Evolutionary conservation across 202 grass and related monocot genomes (phyloP).

Genomic region (Schoenoplectus triqueter): DNA sequence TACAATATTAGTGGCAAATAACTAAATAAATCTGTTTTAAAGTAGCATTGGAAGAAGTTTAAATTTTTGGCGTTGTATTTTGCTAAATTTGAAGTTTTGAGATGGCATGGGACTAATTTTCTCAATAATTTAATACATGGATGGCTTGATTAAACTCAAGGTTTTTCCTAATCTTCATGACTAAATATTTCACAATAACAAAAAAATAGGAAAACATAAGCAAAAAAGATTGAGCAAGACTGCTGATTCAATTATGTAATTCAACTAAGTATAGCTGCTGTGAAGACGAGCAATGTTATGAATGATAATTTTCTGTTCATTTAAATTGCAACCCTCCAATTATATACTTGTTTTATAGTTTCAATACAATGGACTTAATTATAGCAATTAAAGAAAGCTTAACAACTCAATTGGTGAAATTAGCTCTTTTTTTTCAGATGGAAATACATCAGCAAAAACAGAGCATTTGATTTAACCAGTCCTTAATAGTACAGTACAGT

Average conservation of each 20-base stretch:
- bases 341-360: not conserved
- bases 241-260: too few relatives aligned
- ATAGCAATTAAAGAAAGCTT: not conserved
- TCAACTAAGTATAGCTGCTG: not conserved
- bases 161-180: not conserved
- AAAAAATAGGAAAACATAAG: not conserved
- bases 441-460: not conserved
- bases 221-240: not conserved
- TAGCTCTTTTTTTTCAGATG: not conserved
- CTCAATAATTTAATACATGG: not conserved
- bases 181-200: not conserved
- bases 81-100: too few relatives aligned
- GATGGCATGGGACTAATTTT: too few relatives aligned
- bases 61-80: too few relatives aligned
- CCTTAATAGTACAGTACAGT: too few relatives aligned
- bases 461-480: not conserved
- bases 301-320: not conserved
- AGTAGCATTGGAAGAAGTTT: too few relatives aligned
- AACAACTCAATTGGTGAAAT: not conserved
- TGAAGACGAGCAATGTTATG: not conserved
- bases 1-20: too few relatives aligned
- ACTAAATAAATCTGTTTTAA: too few relatives aligned
- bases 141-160: not conserved
- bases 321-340: not conserved
- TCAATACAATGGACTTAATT: not conserved